Base-by-base conservation (phyloP, 2,329 filamentous ascomycete genomes). In the Cordyceps cicadae region DNA sequence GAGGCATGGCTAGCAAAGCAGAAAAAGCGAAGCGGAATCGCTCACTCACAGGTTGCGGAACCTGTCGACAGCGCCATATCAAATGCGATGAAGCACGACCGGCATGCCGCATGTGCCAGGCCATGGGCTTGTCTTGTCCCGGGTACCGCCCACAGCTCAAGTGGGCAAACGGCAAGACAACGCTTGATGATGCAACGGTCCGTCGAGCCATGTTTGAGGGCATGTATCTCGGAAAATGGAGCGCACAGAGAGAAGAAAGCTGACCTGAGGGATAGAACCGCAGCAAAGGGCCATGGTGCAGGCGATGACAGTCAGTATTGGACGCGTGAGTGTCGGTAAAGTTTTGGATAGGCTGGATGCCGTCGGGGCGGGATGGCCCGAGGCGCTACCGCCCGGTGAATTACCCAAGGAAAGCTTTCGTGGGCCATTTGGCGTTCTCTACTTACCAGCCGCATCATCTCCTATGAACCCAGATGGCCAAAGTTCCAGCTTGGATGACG, bases 1-100 rank as follows among this genome's bases (percentile, higher is more conserved):
- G n/a, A 17, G 7, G 34, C 24, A 29, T 34, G n/a, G 9, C 3
- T 17, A 12, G 29, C 19, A 3, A 41, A 9, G 14, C n/a, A 37
- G 8, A 43, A 43, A 41, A 54, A 54, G 29, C 39, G 49, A 59
- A 45, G 37, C 48, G 57, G 1, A 52, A 37, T 24, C 46, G 57
- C 15, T 52, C 57, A 12, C 48, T 59, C 3, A 53, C 39, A 3
- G 57, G 57, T n/a, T 59, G 57, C 39, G 50, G 46, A 12, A 52
- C 57, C 7, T 59, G 57, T 34, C 57, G 57, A 2, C 48, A 49
- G 24, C 57, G 57, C 5, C 57, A 59, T 34, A 12, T 59, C 37
- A 66, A 66, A 54, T 66, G 63, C 19, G 64, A 66, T 54, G 64
- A 66, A 45, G 53, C 53, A 43, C 63, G 62, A 15, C 63, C 64